Percentiles rank a stretch among this genome's conserved stretches.
phyloP scores from a whole-genome alignment of 345 rosid genomes.

The Hibiscus mutabilis region DNA sequence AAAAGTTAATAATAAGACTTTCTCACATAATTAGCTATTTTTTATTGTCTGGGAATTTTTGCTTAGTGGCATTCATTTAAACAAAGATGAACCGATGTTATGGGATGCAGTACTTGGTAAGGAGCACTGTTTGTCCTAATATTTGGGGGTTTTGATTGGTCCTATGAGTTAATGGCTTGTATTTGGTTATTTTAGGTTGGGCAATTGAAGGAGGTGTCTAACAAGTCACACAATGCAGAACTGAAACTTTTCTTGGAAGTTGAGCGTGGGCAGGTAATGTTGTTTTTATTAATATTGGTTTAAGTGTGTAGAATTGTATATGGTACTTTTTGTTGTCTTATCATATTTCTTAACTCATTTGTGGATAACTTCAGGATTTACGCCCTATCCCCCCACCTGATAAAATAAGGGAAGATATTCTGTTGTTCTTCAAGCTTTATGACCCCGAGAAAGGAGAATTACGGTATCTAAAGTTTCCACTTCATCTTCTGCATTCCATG shows the following conservation, averaged over 20 bases:
- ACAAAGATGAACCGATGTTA: not conserved
- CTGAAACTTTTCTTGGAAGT: conserved; percentile 87
- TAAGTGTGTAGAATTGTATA: not conserved
- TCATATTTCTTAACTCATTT: not conserved
- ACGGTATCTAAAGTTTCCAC: conserved; percentile 38
- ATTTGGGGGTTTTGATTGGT: not conserved
- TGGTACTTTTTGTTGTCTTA: not conserved
- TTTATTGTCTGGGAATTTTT: not conserved
- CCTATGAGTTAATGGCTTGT: not conserved
- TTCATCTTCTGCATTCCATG: not conserved
- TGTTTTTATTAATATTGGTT: conserved; percentile 10
- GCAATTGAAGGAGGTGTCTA: conserved; percentile 74
- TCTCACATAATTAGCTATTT: not conserved
- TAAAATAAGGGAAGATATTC: conserved; percentile 66
- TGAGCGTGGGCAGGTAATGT: conserved; percentile 64
- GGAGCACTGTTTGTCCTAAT: not conserved
- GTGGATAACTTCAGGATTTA: conserved; percentile 49
- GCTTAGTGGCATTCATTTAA: not conserved
- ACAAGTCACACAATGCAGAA: conserved; percentile 73
- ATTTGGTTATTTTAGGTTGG: conserved; percentile 58
- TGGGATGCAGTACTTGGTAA: not conserved
- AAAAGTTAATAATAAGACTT: too few species aligned
- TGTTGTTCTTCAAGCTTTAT: conserved; percentile 88
- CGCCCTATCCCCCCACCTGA: conserved; percentile 57
- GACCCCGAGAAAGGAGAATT: conserved; percentile 73